phyloP scores from a whole-genome alignment of 345 rosid genomes.

The Linum usitatissimum region DNA sequence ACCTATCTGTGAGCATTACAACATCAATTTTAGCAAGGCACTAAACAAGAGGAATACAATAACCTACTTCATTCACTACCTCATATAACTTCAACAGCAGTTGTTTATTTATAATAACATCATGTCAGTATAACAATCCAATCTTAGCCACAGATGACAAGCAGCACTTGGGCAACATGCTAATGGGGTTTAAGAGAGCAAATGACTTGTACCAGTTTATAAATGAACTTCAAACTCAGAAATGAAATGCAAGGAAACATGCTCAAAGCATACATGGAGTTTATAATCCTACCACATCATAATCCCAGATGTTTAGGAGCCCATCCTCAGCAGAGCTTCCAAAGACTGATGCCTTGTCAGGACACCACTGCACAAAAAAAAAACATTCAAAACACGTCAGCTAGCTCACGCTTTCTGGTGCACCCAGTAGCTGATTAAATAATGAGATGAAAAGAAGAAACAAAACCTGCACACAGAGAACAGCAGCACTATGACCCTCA shows the following conservation, averaged over 20 bases:
- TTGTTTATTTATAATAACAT: not conserved
- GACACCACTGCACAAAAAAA: constrained; percentile 23
- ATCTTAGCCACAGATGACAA: too few species aligned
- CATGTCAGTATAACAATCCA: not conserved
- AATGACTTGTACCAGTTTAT: not conserved
- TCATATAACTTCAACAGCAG: not conserved
- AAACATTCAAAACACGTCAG: not conserved
- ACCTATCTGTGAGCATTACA: constrained; percentile 15
- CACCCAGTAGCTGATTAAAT: not conserved
- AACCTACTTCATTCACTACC: not conserved
- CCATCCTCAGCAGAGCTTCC: constrained; percentile 32
- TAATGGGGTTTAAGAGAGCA: not conserved
- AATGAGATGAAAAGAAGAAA: constrained; percentile 6
- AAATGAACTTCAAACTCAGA: not conserved
- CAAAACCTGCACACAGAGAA: constrained; percentile 80
- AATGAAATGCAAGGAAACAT: not conserved
- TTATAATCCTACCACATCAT: constrained; percentile 15
- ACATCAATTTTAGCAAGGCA: not conserved
- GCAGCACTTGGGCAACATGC: not conserved
- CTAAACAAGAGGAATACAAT: not conserved
- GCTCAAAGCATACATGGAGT: not conserved
- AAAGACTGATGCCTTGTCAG: constrained; percentile 22
- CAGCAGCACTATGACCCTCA: constrained; percentile 89
- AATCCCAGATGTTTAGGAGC: constrained; percentile 24
- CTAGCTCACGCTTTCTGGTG: not conserved